Evolutionary conservation across 2,329 filamentous ascomycete genomes (phyloP), one percentile per base, ranked within the genome.

Genomic region (Colletotrichum falcatum): DNA sequence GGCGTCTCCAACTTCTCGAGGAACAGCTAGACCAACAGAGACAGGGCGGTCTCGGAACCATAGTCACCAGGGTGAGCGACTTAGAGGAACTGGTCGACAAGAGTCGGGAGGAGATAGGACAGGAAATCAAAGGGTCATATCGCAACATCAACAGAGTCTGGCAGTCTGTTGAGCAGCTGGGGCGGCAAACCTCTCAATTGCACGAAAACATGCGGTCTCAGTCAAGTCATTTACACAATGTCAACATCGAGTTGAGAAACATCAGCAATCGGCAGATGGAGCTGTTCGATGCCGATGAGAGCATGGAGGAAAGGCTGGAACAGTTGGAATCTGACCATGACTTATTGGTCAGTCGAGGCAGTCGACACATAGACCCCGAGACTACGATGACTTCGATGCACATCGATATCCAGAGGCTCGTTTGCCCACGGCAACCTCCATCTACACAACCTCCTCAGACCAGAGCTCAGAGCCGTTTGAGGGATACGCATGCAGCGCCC

Each of bases 41-140:
- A 54, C 75, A 80, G 23, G 80, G 79, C n/a, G 79, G 80, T 26
- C 74, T 83, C 18, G 79, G 80, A 26, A 77, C 78, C 49, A 75
- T 85, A 23, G 75, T 86, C 56, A 76, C 79, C 53, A 82, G 86
- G n/a, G 76, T 89, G 65, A 82, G 83, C 76, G 78, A 84, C 46
- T 76, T 88, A 28, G 88, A 90, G 74, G 88, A 89, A 51, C 79
- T 84, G 1, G 79, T 88, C 9, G 87, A 90, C 71, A 85, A 80
- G 73, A 85, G 81, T 75, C 84, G 80, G 70, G 83, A 84, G 30
- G 88, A 90, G 33, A 79, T 82, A n/a, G 79, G 81, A 42, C 80
- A 84, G 49, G 86, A 89, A 62, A 82, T 89, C 69, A 87, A 86
- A 72, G 83, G 80, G n/a, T 83, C 86, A 20, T 89, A 88, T 75